A percentile compares a stretch with the other conserved stretches of the same genome.
Conservation (phyloP, 495 filamentous ascomycete species). For the Rusavskia elegans region DNA sequence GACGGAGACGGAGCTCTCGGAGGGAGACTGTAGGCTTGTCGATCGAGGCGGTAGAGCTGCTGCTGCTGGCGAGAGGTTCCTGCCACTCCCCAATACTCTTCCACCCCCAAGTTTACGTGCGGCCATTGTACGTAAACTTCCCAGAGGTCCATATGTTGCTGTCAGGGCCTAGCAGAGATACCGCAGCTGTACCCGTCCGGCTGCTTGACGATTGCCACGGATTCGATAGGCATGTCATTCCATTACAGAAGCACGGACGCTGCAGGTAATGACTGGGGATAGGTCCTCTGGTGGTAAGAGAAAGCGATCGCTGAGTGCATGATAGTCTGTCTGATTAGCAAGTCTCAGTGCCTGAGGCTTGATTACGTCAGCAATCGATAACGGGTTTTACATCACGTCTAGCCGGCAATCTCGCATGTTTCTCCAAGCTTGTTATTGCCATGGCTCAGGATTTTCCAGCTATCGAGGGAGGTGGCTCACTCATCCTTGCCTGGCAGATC, state of each 20-base stretch:
- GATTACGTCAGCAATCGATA: conserved; percentile 1
- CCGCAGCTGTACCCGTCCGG: too few relatives aligned
- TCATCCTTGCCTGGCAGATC: conserved; percentile 91
- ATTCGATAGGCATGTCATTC: too few relatives aligned
- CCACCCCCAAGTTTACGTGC: conserved; percentile 76
- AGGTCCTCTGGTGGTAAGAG: too few relatives aligned
- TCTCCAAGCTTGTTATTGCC: background rate
- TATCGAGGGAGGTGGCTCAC: conserved; percentile 75
- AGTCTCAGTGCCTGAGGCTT: too few relatives aligned
- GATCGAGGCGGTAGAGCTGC: conserved; percentile 38
- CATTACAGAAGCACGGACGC: too few relatives aligned
- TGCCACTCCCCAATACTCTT: conserved; percentile 71
- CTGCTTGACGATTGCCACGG: too few relatives aligned
- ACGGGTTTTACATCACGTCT: background rate
- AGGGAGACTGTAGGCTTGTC: conserved; percentile 40
- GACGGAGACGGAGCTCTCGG: conserved; percentile 41
- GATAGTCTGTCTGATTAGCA: background rate
- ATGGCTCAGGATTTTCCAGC: conserved; percentile 55
- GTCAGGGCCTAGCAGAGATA: background rate
- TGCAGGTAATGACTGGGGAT: too few relatives aligned
- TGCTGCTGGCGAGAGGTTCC: conserved; percentile 53
- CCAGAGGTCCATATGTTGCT: background rate
- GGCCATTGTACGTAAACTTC: conserved; percentile 40
- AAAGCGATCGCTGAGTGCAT: too few relatives aligned
- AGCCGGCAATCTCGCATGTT: background rate